Evolutionary conservation across 768 basidiomycete genomes (phyloP).

Genomic region (Imleria badia): DNA sequence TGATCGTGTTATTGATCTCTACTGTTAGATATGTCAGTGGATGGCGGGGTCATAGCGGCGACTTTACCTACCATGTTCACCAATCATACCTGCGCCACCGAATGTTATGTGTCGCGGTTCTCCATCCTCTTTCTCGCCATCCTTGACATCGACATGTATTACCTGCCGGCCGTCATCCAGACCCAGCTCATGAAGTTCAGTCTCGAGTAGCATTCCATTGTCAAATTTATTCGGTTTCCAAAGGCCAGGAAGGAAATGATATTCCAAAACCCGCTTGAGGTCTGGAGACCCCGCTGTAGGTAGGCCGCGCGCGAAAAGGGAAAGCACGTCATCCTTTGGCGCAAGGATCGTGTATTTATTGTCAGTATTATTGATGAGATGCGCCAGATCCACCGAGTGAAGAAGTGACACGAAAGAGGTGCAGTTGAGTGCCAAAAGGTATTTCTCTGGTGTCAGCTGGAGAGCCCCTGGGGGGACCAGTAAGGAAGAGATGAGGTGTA

Average conservation of each 20-base stretch:
- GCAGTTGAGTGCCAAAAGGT: constrained; percentile 89
- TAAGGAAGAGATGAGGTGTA: constrained; percentile 85
- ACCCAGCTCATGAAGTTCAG: constrained; percentile 71
- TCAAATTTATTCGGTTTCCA: constrained; percentile 70
- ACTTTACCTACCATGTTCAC: constrained; percentile 62
- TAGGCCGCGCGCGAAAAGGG: constrained; percentile 50
- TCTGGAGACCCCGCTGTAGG: constrained; percentile 68
- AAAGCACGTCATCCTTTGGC: constrained; percentile 82
- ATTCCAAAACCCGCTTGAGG: constrained; percentile 71
- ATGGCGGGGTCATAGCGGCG: not conserved
- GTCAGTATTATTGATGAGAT: constrained; percentile 68
- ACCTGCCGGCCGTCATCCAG: constrained; percentile 71
- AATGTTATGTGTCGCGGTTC: constrained; percentile 65
- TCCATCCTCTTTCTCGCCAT: constrained; percentile 45
- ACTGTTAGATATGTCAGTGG: constrained; percentile 43
- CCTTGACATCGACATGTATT: constrained; percentile 61
- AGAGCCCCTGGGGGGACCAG: constrained; percentile 76
- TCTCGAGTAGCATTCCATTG: constrained; percentile 76
- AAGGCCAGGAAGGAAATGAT: constrained; percentile 89
- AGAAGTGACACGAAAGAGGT: constrained; percentile 86
- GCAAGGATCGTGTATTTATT: constrained; percentile 86
- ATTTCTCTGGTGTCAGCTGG: constrained; percentile 90
- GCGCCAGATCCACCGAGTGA: constrained; percentile 74
- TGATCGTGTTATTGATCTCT: constrained; percentile 69
- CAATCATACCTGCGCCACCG: constrained; percentile 78